Percentiles rank a stretch among this genome's conserved stretches.
These are phyloP conservation scores for Aciculoconidium aculeatum DNA, from an alignment of 805 yeast genomes.

Conservation along the genomic window DNA sequence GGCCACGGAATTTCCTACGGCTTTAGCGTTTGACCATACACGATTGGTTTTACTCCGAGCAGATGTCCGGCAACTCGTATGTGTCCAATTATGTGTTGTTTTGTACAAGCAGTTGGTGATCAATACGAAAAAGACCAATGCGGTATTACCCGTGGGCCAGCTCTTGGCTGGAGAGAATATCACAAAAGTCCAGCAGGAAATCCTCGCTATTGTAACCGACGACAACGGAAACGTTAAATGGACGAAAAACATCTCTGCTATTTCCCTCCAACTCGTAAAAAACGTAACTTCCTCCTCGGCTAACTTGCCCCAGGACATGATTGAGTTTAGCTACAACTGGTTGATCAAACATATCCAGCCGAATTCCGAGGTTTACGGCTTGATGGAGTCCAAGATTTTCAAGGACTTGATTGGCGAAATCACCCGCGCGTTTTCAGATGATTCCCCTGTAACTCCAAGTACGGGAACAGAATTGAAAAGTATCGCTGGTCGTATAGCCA, in stretches of 20 bases:
- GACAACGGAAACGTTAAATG: constrained; percentile 84
- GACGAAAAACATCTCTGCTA: constrained; percentile 74
- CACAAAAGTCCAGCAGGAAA: constrained; percentile 56
- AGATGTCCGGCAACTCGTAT: constrained; percentile 78
- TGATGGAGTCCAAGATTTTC: constrained; percentile 65
- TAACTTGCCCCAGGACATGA: constrained; percentile 32
- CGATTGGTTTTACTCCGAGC: constrained; percentile 73
- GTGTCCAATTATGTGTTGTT: constrained; percentile 67
- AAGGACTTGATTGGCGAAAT: constrained; percentile 40
- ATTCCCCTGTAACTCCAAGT: constrained; percentile 2
- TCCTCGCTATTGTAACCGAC: constrained; percentile 75
- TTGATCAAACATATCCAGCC: constrained; percentile 84
- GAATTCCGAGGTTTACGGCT: constrained; percentile 63
- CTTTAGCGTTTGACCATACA: constrained; percentile 79
- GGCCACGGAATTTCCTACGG: constrained; percentile 77
- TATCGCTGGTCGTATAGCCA: constrained; percentile 54
- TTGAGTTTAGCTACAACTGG: constrained; percentile 72
- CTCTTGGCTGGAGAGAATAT: constrained; percentile 32
- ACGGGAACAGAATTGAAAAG: constrained; percentile 43
- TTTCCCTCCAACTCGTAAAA: constrained; percentile 62
- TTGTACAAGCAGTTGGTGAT: constrained; percentile 62
- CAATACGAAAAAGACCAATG: constrained; percentile 13
- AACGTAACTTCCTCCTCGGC: constrained; percentile 20
- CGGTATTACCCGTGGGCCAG: constrained; percentile 15
- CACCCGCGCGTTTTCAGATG: constrained; percentile 14